A percentile compares a stretch with the other conserved stretches of the same genome.
These are phyloP conservation scores for Dioszegia hungarica DNA, from an alignment of 768 basidiomycete species.

Conservation along the genomic window DNA sequence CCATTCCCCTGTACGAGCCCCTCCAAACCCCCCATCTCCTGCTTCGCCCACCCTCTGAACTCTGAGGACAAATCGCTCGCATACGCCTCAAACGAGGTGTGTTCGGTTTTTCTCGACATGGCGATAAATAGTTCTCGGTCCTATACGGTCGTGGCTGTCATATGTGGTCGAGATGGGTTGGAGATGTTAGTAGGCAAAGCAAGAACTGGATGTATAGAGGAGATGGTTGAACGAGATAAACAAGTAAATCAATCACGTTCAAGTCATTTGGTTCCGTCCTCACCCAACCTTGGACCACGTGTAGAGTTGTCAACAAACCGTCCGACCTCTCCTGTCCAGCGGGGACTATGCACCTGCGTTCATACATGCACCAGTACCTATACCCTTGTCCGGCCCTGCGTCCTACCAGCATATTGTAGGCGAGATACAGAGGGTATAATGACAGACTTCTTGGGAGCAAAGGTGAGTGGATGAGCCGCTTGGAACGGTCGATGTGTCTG, in stretches of 20 bases:
- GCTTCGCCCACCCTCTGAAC: constrained; percentile 24
- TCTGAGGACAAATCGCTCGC: constrained; percentile 30
- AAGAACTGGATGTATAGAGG: background rate
- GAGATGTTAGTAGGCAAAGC: too few species aligned
- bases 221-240: constrained; percentile 12
- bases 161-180: background rate
- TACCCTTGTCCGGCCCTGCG: too few species aligned
- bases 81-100: constrained; percentile 27
- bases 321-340: background rate
- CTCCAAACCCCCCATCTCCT: constrained; percentile 28
- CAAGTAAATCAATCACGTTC: background rate
- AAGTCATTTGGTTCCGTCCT: constrained; percentile 1
- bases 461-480: constrained; percentile 28
- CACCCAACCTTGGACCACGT: constrained; percentile 2
- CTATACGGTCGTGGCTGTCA: background rate
- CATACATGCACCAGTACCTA: background rate
- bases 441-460: constrained; percentile 19
- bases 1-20: constrained; percentile 38
- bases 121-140: background rate
- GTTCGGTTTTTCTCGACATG: background rate
- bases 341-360: background rate
- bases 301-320: constrained; percentile 11
- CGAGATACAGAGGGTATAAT: too few species aligned
- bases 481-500: too few species aligned
- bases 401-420: too few species aligned